Evolutionary conservation across 441 rosid genomes (phyloP), one percentile per base, ranked within the genome.

Genomic region (Breynia disticha): DNA sequence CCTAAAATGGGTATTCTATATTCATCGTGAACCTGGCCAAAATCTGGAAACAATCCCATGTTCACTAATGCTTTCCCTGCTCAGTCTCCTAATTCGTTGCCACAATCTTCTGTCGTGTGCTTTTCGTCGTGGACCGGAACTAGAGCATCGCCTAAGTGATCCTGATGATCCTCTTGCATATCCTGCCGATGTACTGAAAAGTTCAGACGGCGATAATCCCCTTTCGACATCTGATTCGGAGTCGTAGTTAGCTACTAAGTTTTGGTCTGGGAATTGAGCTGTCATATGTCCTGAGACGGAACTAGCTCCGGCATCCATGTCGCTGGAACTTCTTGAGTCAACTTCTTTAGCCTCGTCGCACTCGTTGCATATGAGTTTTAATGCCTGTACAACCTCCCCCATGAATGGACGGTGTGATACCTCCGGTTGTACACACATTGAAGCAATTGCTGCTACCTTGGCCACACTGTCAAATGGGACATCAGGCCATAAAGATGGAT

Each of bases 331-430:
- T 56, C 73, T 60, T 19, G 95, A 86, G 35, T 77, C 76, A 3
- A 70, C 70, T 58, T 83, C 93, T 56, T 73, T 82, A 7, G 87
- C 86, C 71, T 84, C 94, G 20, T 86, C 81, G 14, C 91, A 87
- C 70, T 91, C 97, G n/a, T 84, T 82, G 56, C 84, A 75, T 1
- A 91, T 91, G 15, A 91, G 75, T 70, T 93, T 93, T 62, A 93
- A 70, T 58, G 97, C 97, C 69, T 93, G 97, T 56, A 88, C 97
- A 16, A 91, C 95, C 74, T 93, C 98, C 7, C 97, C 97, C 97
- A 93, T 93, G 67, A 88, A 93, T 44, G 98, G 98, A 19, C 97
- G 94, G 76, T 88, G 85, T 0, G 90, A 84, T 54, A 86, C 97
- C 76, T 88, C 98, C 0, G 81, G 91, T 59, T 93, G 95, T 53